Evolutionary conservation across 495 filamentous ascomycete species (phyloP), one percentile per base, ranked within the genome.

Genomic region (Bryoglossum gracile): DNA sequence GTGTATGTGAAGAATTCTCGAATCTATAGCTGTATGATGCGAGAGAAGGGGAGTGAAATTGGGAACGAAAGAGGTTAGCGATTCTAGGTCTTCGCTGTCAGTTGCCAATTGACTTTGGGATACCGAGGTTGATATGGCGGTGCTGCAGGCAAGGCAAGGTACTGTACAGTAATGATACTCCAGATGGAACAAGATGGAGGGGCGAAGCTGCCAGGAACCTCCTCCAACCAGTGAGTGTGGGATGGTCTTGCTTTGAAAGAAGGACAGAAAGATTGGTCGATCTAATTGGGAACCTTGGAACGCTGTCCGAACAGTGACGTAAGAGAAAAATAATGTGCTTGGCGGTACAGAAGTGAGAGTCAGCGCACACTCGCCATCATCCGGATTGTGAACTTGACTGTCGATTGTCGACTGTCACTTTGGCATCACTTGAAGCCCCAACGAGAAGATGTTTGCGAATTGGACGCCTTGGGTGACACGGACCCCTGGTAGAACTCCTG

Each of bases 111-210:
- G 8, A 19, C 22, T 19, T 40, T 28, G 13, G 19, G 48, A 35
- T 38, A 26, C 50, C 50, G 42, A 52, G 50, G 50, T 24, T 10
- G 18, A 5, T 8, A 46, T 33, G 10, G 40, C 42, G 40, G 40
- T 26, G 21, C 23, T 25, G 30, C 22, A 10, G 40, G 21, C 24
- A 41, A 26, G 33, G 35, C 19, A 17, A 52, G 46, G 35, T 17
- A 46, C 24, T 43, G 46, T n/a, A n/a, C n/a, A n/a, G n/a, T n/a
- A n/a, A n/a, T 46, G 32, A 51, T 39, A 37, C 40, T 25, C n/a
- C 2, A 17, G 41, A 25, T 40, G 33, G 43, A 37, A 32, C 24
- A 39, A 33, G 23, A 22, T 21, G 36, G 25, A n/a, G 19, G 26
- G 10, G 30, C 39, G 35, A 16, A 50, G 47, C 26, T 2, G 11